phyloP scores from a whole-genome alignment of 2,329 filamentous ascomycete genomes.

The Westerdykella aurantiaca region DNA sequence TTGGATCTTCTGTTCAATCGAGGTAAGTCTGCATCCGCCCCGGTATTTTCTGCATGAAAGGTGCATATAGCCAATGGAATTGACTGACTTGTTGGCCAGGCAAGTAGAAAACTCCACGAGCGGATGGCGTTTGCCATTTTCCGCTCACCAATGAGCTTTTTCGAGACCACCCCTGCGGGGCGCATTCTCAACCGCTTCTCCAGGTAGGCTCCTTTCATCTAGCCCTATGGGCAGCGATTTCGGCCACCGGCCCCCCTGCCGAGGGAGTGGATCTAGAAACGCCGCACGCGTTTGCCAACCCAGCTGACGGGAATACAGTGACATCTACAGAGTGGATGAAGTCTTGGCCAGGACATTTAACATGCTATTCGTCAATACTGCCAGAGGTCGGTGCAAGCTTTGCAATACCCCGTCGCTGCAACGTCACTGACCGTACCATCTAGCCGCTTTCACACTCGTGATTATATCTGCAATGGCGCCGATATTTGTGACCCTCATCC shows the following conservation, averaged over 20 bases:
- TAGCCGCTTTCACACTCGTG: conserved; percentile 69
- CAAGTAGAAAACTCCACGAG: conserved; percentile 92
- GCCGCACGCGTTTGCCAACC: too few species aligned
- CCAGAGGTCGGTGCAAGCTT: conserved; percentile 38
- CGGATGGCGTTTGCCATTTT: conserved; percentile 97
- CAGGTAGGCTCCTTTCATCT: conserved; percentile 51
- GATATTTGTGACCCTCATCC: conserved; percentile 69
- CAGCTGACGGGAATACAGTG: conserved; percentile 40
- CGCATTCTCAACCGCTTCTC: conserved; percentile 96
- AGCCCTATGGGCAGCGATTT: neutral
- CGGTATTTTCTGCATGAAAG: conserved; percentile 6
- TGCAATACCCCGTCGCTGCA: conserved; percentile 4
- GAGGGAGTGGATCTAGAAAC: conserved; percentile 4
- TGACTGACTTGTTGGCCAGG: conserved; percentile 46
- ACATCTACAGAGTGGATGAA: conserved; percentile 81
- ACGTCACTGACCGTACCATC: conserved; percentile 17
- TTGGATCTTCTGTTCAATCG: conserved; percentile 99
- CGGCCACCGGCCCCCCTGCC: conserved; percentile 8
- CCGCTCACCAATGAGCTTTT: conserved; percentile 96
- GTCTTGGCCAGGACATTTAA: conserved; percentile 95
- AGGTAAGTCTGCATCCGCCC: conserved; percentile 52
- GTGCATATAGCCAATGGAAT: conserved; percentile 1
- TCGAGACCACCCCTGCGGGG: conserved; percentile 94
- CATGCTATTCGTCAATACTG: conserved; percentile 60
- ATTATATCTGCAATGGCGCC: conserved; percentile 81